Conservation (phyloP, 2,329 filamentous ascomycete species). For the Thielaviopsis ethacetica region DNA sequence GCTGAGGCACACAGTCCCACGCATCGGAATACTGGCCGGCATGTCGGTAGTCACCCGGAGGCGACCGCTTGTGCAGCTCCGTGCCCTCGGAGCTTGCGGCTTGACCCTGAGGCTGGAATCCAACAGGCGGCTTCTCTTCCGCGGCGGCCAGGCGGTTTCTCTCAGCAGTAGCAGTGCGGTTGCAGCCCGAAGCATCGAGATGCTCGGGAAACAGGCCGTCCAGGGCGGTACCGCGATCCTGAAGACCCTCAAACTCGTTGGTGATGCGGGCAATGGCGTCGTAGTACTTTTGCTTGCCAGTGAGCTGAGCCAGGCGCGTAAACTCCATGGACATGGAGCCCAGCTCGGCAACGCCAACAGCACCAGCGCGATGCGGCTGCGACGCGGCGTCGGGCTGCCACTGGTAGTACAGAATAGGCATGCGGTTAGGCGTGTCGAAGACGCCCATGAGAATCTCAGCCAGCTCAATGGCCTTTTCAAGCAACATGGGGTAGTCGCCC, state of each 20-base stretch:
- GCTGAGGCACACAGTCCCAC: conserved; percentile 40
- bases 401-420: conserved; percentile 68
- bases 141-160: conserved; percentile 9
- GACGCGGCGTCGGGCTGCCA: conserved; percentile 54
- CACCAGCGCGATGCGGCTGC: conserved; percentile 45
- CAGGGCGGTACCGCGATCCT: conserved; percentile 50
- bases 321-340: conserved; percentile 78
- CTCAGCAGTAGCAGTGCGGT: conserved; percentile 29
- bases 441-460: conserved; percentile 66
- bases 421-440: conserved; percentile 86
- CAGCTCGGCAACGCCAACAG: conserved; percentile 50
- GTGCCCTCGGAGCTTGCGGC: neutral
- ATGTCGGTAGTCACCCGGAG: neutral
- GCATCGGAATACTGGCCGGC: neutral
- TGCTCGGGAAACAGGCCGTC: conserved; percentile 65
- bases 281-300: conserved; percentile 67
- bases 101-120: neutral
- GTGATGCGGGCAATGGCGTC: conserved; percentile 80
- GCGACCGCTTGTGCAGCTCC: neutral
- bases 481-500: conserved; percentile 44
- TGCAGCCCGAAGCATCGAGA: conserved; percentile 68
- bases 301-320: conserved; percentile 74
- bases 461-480: conserved; percentile 65
- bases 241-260: conserved; percentile 58
- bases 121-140: neutral